A percentile compares a stretch with the other conserved stretches of the same genome.
phyloP scores from a whole-genome alignment of 257 asterid genomes.

The Euphrasia confusa region DNA sequence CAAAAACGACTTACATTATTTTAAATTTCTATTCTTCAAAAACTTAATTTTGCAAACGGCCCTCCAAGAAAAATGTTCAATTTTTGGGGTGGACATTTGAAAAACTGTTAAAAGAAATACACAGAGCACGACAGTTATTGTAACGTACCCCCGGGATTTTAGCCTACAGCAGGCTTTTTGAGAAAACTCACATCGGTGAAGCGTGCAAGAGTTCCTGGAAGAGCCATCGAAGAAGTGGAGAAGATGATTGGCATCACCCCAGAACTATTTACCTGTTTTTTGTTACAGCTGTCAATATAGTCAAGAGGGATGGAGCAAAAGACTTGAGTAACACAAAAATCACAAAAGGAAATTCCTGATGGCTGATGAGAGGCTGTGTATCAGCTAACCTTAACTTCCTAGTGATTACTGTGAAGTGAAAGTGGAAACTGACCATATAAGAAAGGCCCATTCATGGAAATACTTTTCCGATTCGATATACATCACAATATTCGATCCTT shows the following conservation, averaged over 20 bases:
- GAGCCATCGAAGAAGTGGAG: slow-evolving; percentile 93
- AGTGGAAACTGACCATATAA: not conserved
- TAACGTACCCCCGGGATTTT: slow-evolving; percentile 87
- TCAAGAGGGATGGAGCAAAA: slow-evolving; percentile 8
- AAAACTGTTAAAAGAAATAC: slow-evolving; percentile 4
- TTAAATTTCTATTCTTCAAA: too few species aligned
- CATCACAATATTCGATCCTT: too few species aligned
- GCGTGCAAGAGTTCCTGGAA: slow-evolving; percentile 95
- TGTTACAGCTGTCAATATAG: slow-evolving; percentile 15
- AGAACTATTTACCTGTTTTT: slow-evolving; percentile 85
- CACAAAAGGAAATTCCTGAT: slow-evolving; percentile 7
- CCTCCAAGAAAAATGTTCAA: too few species aligned
- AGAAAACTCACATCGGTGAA: slow-evolving; percentile 77
- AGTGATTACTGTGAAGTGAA: slow-evolving; percentile 1
- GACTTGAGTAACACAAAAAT: not conserved
- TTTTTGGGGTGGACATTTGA: too few species aligned
- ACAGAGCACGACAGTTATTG: not conserved
- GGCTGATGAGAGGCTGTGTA: not conserved
- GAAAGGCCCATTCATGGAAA: not conserved
- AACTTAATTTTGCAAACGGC: too few species aligned
- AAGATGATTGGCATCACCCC: slow-evolving; percentile 99
- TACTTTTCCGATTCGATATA: not conserved
- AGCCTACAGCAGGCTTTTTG: slow-evolving; percentile 69
- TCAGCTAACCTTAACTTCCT: not conserved
- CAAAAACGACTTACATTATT: too few species aligned